These are phyloP conservation scores for Holtermannia corniformis DNA, from an alignment of 768 basidiomycete species.

Conservation along the genomic window DNA sequence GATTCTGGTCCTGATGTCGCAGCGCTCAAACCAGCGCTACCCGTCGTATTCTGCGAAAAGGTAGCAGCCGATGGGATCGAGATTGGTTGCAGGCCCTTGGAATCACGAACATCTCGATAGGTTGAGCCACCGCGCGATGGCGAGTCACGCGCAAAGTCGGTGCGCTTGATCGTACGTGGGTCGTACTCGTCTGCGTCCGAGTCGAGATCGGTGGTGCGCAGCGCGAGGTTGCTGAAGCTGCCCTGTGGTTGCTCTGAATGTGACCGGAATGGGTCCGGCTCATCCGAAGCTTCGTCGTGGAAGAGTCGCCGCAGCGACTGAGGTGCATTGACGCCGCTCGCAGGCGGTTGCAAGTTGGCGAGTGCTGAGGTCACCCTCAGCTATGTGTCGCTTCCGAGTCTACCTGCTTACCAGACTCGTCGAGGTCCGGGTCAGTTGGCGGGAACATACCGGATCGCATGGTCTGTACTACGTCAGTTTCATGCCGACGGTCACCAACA, in stretches of 20 bases:
- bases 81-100: neutral
- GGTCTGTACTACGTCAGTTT: slow-evolving; percentile 21
- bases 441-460: slow-evolving; percentile 35
- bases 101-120: neutral
- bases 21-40: neutral
- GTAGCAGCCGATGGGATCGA: neutral
- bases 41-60: neutral
- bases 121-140: neutral
- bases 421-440: slow-evolving; percentile 14
- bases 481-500: neutral
- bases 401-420: slow-evolving; percentile 8
- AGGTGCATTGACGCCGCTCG: slow-evolving; percentile 54
- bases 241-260: neutral
- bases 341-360: slow-evolving; percentile 14
- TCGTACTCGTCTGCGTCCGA: neutral
- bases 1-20: neutral
- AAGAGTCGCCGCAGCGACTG: slow-evolving; percentile 72
- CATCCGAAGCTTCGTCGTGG: slow-evolving; percentile 44
- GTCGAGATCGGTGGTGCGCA: neutral
- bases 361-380: slow-evolving; percentile 13
- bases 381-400: slow-evolving; percentile 7
- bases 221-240: neutral
- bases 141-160: neutral
- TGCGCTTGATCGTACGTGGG: neutral
- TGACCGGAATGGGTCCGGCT: slow-evolving; percentile 30